These are phyloP conservation scores for Hevea brasiliensis DNA, from an alignment of 345 rosid species.

Conservation along the genomic window DNA sequence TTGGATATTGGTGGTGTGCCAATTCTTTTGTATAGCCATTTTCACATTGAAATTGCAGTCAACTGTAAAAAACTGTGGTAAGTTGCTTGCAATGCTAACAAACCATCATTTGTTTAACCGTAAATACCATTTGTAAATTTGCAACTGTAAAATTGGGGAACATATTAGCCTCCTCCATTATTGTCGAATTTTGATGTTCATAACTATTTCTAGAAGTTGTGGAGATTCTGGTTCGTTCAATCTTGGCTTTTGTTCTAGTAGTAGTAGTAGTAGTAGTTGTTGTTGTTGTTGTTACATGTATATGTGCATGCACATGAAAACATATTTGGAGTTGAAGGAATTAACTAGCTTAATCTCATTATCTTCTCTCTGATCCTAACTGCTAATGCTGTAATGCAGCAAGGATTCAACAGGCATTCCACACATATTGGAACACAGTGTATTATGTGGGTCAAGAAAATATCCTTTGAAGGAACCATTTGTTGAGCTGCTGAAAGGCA, in stretches of 20 bases:
- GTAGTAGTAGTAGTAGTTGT: not conserved
- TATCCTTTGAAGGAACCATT: slow-evolving; percentile 97
- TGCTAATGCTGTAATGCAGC: slow-evolving; percentile 44
- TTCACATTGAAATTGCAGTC: too few species aligned
- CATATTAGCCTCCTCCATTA: too few species aligned
- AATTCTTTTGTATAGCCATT: too few species aligned
- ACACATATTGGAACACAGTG: slow-evolving; percentile 95
- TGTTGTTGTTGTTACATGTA: not conserved
- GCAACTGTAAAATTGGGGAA: too few species aligned
- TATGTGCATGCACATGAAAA: not conserved
- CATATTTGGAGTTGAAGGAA: not conserved
- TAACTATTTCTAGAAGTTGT: too few species aligned
- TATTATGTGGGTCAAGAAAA: slow-evolving; percentile 92
- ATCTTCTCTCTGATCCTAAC: slow-evolving; percentile 4
- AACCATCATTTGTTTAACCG: too few species aligned
- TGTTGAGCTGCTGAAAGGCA: slow-evolving; percentile 91
- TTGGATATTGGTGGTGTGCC: too few species aligned
- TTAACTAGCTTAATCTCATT: not conserved
- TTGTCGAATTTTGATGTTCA: too few species aligned
- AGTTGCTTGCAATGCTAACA: too few species aligned
- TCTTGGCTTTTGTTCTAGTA: too few species aligned
- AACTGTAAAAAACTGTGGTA: too few species aligned
- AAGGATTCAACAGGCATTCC: slow-evolving; percentile 97
- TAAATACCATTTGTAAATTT: too few species aligned
- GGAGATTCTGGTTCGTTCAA: not conserved